Evolutionary conservation across 257 asterid species (phyloP), one percentile per base, ranked within the genome.

Genomic region (Solanum rostratum): DNA sequence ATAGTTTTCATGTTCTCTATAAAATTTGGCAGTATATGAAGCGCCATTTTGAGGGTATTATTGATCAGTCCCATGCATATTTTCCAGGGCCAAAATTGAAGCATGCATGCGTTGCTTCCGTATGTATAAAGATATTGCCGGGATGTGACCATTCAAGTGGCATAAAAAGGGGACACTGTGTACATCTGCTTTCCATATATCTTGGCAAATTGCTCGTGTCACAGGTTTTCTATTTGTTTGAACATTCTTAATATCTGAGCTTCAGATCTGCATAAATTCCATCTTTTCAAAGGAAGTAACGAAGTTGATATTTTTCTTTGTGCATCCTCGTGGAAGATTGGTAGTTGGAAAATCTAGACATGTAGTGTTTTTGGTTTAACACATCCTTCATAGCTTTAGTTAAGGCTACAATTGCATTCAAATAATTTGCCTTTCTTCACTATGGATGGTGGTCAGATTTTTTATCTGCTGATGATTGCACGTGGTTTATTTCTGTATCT

Each of bases 11-110:
- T 86, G 66, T 24, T 62, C 81, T 88, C 84, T 84, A 57, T 84
- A 41, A 83, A 63, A 57, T 60, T 62, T 86, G 89, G 91, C 87
- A 88, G 88, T 81, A 13, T 74, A 81, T 86, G 84, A 7, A 49
- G 79, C 88, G 89, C 62, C 79, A 18, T 83, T 39, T 68, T 88
- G 82, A 84, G 87, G 88, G 73, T 81, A 84, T 87, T 88, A 82
- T 89, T 89, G 88, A 91, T 87, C 84, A 76, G 88, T 88, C 87
- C 88, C 90, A 91, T 86, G 90, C 87, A 86, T 90, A 33, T 33
- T 91, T 90, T 87, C 93, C 93, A 90, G 98, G 95, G 92, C 89
- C 76, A 88, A 87, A 76, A 86, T 89, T 92, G 93, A 88, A 91
- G 91, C 93, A 84, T 87, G 91, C 87, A 87, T 87, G 87, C 88